Base-by-base conservation (phyloP, 176 grass and related monocot genomes). In the Rhynchospora tenuis region DNA sequence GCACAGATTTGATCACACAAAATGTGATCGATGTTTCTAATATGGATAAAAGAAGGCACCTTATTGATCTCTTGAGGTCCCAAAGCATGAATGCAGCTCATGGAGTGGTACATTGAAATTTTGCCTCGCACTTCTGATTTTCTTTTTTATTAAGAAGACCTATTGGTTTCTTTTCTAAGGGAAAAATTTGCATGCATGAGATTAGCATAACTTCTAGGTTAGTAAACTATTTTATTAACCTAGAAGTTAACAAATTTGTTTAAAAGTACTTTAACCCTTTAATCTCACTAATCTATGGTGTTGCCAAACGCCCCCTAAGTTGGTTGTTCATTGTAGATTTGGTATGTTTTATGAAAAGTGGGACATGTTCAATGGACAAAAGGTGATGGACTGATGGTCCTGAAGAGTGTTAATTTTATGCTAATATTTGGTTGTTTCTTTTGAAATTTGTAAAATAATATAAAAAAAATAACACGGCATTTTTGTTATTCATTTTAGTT, bases 1-100 rank as follows among this genome's bases (percentile, higher is more conserved):
- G 88, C 78, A 91, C 92, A n/a, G 85, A 88, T 68, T 87, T 97
- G 62, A 94, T 97, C 86, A 90, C 84, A 16, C 90, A 97, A 81
- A 92, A 87, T 83, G 75, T 94, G 78, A 88, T 94, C 50, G 88
- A 92, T 84, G 83, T 97, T 23, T 71, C 86, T 77, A 27, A 90
- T 5, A 73, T 75, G 19, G 87, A 97, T 72, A 97, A 97, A 89
- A 91, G 87, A 84, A 73, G 73, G 26, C 85, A 84, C 73, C 85
- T 93, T 14, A 7, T 92, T 52, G 87, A 94, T 84, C 43, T 97
- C 64, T 84, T 97, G 17, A 63, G 78, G 51, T 70, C 48, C 8
- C 92, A 91, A 65, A 83, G 71, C 73, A 80, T 73, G 38, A 52
- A 47, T 89, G 71, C 55, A 74, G 22, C 82, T 86, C 14, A 84